Base-by-base conservation (phyloP, 257 asterid genomes). In the Anisodus acutangulus region DNA sequence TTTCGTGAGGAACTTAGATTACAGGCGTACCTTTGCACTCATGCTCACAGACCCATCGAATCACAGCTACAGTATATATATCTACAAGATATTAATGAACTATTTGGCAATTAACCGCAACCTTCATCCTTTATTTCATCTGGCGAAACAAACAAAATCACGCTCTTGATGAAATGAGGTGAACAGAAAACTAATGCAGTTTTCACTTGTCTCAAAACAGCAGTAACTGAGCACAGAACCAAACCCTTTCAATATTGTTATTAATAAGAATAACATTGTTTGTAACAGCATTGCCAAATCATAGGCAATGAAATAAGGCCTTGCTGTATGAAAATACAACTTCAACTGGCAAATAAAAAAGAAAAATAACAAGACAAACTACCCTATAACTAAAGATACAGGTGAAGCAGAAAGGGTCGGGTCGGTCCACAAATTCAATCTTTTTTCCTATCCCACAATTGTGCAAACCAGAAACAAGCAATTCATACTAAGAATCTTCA, bases 291-390 rank as follows among this genome's bases (percentile, higher is more conserved):
- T 78, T 78, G 49, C 82, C 0, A 78, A 78, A 53, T 78, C 82
- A 31, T 51, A 12, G 49, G 4, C 81, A 76, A 76, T 13, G 63
- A 6, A 70, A 51, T 76, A 4, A 76, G 81, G 64, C 81, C 1
- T 26, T 53, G 81, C 22, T 78, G 81, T 53, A 53, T 0, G 49
- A 78, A 78, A 12, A 76, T 53, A 53, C 31, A 53, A 78, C 78
- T 53, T 78, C 49, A 78, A 53, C 82, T 53, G 82, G 49, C 79
- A 71, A 51, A 78, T 78, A 53, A 53, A 74, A n/a, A 31, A 5
- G n/a, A 53, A 10, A 0, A 53, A 53, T 53, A 13, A 0, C 0
- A 54, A 53, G 3, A 13, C 3, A 26, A 2, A 1, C 82, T 51
- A 76, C 26, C 45, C 78, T 69, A 69, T 53, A 26, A 53, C 49